These are phyloP conservation scores for Carex pumila DNA, from an alignment of 176 grass and related monocot genomes.

Conservation along the genomic window DNA sequence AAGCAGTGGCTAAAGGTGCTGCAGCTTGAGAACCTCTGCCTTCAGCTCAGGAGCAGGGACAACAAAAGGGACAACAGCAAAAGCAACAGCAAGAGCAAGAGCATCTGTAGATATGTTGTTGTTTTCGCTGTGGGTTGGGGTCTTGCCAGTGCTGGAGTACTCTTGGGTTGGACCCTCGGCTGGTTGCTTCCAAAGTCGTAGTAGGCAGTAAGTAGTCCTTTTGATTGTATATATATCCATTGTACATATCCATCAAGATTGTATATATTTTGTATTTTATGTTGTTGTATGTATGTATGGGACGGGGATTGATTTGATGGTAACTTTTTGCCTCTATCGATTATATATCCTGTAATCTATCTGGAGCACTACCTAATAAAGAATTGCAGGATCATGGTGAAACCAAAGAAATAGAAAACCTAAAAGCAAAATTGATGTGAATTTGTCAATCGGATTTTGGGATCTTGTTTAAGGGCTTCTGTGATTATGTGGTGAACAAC, in stretches of 20 bases:
- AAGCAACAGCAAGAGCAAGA: constrained; percentile 4
- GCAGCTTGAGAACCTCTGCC: constrained; percentile 81
- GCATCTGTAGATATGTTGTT: constrained; percentile 27
- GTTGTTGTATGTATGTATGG: background rate
- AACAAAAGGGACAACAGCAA: background rate
- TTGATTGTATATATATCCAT: background rate
- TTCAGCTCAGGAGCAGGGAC: constrained; percentile 65
- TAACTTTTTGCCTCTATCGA: background rate
- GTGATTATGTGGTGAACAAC: too few relatives aligned
- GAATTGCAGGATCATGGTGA: too few relatives aligned
- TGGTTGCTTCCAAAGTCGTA: constrained; percentile 55
- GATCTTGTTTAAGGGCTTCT: too few relatives aligned
- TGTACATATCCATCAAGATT: constrained; percentile 4
- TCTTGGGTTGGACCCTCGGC: constrained; percentile 82
- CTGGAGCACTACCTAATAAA: too few relatives aligned
- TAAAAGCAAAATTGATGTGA: too few relatives aligned
- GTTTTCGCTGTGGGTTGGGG: constrained; percentile 72
- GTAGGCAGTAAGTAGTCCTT: constrained; percentile 4
- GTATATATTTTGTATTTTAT: background rate
- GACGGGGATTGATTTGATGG: background rate
- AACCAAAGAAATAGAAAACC: too few relatives aligned
- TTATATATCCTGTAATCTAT: too few relatives aligned
- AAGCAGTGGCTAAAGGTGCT: constrained; percentile 91
- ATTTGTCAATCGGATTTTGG: too few relatives aligned
- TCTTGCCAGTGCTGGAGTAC: constrained; percentile 63